Base-by-base conservation (phyloP, 2,329 filamentous ascomycete genomes). In the Trichocomaceae sp. region DNA sequence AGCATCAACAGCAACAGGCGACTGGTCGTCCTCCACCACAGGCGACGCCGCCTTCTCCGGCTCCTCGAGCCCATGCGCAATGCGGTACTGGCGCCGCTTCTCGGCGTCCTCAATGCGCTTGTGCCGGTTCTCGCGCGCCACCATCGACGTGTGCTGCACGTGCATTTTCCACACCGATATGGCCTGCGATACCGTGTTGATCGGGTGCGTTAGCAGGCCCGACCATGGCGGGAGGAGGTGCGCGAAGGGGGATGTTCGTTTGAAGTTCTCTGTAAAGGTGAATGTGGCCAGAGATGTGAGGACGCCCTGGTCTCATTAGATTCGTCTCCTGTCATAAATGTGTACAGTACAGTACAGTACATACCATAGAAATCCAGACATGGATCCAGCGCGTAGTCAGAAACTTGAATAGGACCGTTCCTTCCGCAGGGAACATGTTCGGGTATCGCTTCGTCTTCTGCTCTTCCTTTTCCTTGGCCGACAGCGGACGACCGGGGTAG, bases 351-450 rank as follows among this genome's bases (percentile, higher is more conserved):
- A 9, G 3, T 31, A 10, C 19, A 2, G 15, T 35, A 68, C 81
- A 57, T 78, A 95, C 90, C 77, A 96, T 79, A 2, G 88, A 88
- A 68, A 99, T 91, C 70, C 82, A 86, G 26, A 89, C 71, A 72
- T 99, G 92, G 55, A 97, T 82, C 54, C 75, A 75, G 57, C 81
- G 81, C 69, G 83, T 92, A 62, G 88, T 84, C 68, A 95, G 78
- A 71, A 97, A 91, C 82, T 86, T 91, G 71, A 92, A 82, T 73
- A 88, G 80, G 72, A 89, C 90, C 0, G 87, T 88, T 5, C 90
- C 89, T 66, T 86, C 79, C 0, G 90, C 85, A 47, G 92, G 87
- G 79, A 95, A 90, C 80, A 95, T 85, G 63, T 91, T 86, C 1
- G 93, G 93, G 69, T 97, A 97, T 60, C 87, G 77, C 70, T 82